These are phyloP conservation scores for Calonectria multiphialidica DNA, from an alignment of 2,329 filamentous ascomycete species.

Conservation along the genomic window DNA sequence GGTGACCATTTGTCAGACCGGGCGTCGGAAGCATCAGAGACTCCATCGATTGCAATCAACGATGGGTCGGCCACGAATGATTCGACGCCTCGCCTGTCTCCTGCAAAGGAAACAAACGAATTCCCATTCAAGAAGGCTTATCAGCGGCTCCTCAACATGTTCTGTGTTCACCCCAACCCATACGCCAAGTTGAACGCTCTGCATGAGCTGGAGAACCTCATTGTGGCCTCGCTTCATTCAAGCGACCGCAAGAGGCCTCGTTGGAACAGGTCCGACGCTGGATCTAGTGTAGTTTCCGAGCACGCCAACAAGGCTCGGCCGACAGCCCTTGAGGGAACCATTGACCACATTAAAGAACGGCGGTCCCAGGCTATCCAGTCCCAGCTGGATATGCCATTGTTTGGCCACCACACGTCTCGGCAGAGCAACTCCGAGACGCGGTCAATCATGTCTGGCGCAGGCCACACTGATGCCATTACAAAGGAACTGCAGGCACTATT, in stretches of 20 bases:
- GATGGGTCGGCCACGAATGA: conserved; percentile 52
- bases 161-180: conserved; percentile 90
- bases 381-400: conserved; percentile 42
- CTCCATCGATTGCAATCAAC: conserved; percentile 52
- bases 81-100: conserved; percentile 39
- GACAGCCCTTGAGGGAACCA: conserved; percentile 72
- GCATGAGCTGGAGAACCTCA: conserved; percentile 85
- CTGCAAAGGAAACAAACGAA: conserved; percentile 54
- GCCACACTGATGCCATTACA: conserved; percentile 74
- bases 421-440: conserved; percentile 62
- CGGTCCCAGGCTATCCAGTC: conserved; percentile 65
- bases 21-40: conserved; percentile 53
- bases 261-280: conserved; percentile 52
- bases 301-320: conserved; percentile 50
- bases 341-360: conserved; percentile 77
- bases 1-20: conserved; percentile 55
- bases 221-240: conserved; percentile 75
- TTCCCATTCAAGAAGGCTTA: conserved; percentile 89
- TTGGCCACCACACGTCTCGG: conserved; percentile 48
- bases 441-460: conserved; percentile 61
- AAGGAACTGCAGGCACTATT: conserved; percentile 77
- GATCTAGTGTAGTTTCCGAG: conserved; percentile 49
- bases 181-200: conserved; percentile 87
- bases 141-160: conserved; percentile 82
- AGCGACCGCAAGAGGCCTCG: conserved; percentile 49